A percentile compares a stretch with the other conserved stretches of the same genome.
Evolutionary conservation across 345 rosid genomes (phyloP).

Genomic region (Citrus sp.): DNA sequence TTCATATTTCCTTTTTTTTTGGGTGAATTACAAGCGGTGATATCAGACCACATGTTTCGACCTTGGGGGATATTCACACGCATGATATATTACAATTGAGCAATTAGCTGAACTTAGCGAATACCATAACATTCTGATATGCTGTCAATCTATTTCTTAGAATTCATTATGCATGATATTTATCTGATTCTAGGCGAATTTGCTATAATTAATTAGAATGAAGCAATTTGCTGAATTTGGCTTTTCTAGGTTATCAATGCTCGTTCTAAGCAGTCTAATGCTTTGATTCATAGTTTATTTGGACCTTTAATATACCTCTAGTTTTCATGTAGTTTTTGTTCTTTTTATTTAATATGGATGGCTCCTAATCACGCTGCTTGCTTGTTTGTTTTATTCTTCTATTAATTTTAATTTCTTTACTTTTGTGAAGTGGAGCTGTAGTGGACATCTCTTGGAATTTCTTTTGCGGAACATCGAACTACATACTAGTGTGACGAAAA

Average conservation of each 20-base stretch:
- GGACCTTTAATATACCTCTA: not conserved
- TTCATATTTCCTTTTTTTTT: not conserved
- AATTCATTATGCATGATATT: not conserved
- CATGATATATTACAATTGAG: not conserved
- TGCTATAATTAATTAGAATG: not conserved
- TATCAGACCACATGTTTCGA: not conserved
- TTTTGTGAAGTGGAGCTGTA: conserved; percentile 74
- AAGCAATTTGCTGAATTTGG: not conserved
- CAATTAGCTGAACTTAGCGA: not conserved
- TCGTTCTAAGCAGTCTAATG: not conserved
- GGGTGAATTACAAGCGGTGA: not conserved
- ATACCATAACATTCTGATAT: not conserved
- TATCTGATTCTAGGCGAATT: not conserved
- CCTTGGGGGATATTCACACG: not conserved
- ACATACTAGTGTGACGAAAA: conserved; percentile 41
- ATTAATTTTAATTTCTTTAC: conserved; percentile 10
- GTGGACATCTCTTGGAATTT: conserved; percentile 79
- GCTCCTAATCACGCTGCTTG: not conserved
- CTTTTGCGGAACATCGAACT: conserved; percentile 47
- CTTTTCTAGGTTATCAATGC: not conserved
- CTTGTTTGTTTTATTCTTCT: not conserved
- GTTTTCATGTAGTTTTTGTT: not conserved
- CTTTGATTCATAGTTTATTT: not conserved
- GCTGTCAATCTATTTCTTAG: not conserved
- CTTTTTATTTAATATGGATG: not conserved